Base-by-base conservation (phyloP, 169 alveolate genomes). In the Plasmodium billcollinsi region DNA sequence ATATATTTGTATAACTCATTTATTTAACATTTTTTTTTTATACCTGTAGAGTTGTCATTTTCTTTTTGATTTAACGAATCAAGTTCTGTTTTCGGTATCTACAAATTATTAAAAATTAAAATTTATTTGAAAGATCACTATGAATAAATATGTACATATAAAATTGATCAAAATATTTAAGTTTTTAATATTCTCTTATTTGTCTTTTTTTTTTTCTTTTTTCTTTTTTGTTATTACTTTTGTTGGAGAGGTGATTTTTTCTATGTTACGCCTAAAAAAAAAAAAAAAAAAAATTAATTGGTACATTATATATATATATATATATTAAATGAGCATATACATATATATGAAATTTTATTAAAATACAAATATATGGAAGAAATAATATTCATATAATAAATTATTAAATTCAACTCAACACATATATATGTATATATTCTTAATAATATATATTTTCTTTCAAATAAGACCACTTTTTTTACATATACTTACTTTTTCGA, bases 31-130 rank as follows among this genome's bases (percentile, higher is more conserved):
- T 39, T 11, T 11, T 49, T 49, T 49, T 49, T 47, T 66, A n/a
- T 20, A 61, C 52, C 11, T 61, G 67, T 52, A 61, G 14, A 7
- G 47, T 9, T 20, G 11, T 76, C 78, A 4, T 56, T 59, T 12
- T 76, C 78, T 5, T 56, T 59, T 12, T 24, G 52, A 1, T 76
- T 76, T 69, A 76, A 24, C 7, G 66, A 33, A 76, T 54, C 76
- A n/a, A 39, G 18, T 26, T 50, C 78, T 18, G 76, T 76, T 52
- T 76, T 76, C 18, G 89, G 78, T 39, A 76, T 66, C 89, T 76
- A 61, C 15, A 76, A 76, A 67, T 33, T 52, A 70, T 15, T 2
- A 54, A 56, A 8, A 56, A 73, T 54, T 8, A 73, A 70, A 70
- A 26, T 70, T 6, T 20, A 9, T 18, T 14, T 45, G 18, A 52